Evolutionary conservation across 108 stramenopile genomes (phyloP).

Genomic region (Pseudonitzschia multiseries): DNA sequence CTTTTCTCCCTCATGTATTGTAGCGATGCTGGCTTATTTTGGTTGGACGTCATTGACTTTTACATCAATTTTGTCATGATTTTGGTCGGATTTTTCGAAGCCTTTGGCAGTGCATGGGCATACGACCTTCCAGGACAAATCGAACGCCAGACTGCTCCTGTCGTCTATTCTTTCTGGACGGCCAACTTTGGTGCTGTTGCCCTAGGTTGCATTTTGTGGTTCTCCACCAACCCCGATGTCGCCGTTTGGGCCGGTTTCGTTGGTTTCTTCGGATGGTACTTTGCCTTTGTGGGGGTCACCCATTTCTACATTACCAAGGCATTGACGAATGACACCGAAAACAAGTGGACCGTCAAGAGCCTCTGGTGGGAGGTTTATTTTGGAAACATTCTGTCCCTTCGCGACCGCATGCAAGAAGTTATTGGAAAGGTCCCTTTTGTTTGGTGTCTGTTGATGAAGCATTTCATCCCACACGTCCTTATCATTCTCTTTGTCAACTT

Average conservation of each 20-base stretch:
- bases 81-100: slow-evolving; percentile 57
- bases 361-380: slow-evolving; percentile 46
- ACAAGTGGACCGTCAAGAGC: slow-evolving; percentile 36
- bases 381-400: slow-evolving; percentile 44
- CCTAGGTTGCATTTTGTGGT: slow-evolving; percentile 45
- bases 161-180: slow-evolving; percentile 44
- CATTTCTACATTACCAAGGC: slow-evolving; percentile 36
- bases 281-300: slow-evolving; percentile 30
- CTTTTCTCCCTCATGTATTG: slow-evolving; percentile 43
- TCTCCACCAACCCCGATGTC: slow-evolving; percentile 31
- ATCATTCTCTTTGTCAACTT: slow-evolving; percentile 59
- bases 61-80: slow-evolving; percentile 72
- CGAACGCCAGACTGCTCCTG: slow-evolving; percentile 30
- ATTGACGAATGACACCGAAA: slow-evolving; percentile 23
- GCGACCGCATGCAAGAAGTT: slow-evolving; percentile 36
- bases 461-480: slow-evolving; percentile 54
- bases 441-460: slow-evolving; percentile 58
- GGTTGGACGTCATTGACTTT: slow-evolving; percentile 61
- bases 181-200: slow-evolving; percentile 51
- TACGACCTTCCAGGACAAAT: slow-evolving; percentile 44
- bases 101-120: slow-evolving; percentile 64
- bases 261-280: slow-evolving; percentile 37
- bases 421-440: slow-evolving; percentile 49
- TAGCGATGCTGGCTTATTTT: slow-evolving; percentile 55
- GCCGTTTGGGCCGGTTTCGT: slow-evolving; percentile 45